phyloP scores from a whole-genome alignment of 345 rosid species.

The Citrus unshiu region DNA sequence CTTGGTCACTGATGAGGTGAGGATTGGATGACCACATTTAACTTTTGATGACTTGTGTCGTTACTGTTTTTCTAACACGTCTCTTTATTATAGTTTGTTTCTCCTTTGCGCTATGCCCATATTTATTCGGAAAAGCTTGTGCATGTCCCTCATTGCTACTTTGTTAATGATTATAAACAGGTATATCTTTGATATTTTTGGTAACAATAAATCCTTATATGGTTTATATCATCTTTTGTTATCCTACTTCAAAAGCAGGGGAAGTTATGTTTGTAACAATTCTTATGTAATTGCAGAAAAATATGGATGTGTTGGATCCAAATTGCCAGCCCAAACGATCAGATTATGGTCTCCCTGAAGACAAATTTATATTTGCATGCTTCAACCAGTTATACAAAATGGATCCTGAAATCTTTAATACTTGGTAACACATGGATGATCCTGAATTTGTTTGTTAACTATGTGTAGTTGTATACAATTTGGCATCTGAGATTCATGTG shows the following conservation, averaged over 20 bases:
- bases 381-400: slow-evolving; percentile 98
- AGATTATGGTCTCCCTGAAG: slow-evolving; percentile 93
- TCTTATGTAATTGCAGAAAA: slow-evolving; percentile 57
- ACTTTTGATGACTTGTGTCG: not conserved
- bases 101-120: slow-evolving; percentile 67
- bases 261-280: not conserved
- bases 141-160: slow-evolving; percentile 97
- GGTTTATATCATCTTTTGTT: not conserved
- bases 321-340: slow-evolving; percentile 71
- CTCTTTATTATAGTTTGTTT: slow-evolving; percentile 65
- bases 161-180: slow-evolving; percentile 99
- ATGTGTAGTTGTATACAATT: not conserved
- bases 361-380: slow-evolving; percentile 95
- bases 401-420: slow-evolving; percentile 94
- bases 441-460: not conserved
- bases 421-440: slow-evolving; percentile 54
- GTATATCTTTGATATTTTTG: slow-evolving; percentile 24
- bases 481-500: not conserved
- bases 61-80: slow-evolving; percentile 12
- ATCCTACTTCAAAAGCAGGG: not conserved
- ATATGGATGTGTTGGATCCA: slow-evolving; percentile 82
- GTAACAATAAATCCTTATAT: not conserved
- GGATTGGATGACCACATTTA: not conserved
- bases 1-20: slow-evolving; percentile 96
- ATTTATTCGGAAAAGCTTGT: slow-evolving; percentile 97